These are phyloP conservation scores for Gossypium lobatum DNA, from an alignment of 441 rosid species.

Conservation along the genomic window DNA sequence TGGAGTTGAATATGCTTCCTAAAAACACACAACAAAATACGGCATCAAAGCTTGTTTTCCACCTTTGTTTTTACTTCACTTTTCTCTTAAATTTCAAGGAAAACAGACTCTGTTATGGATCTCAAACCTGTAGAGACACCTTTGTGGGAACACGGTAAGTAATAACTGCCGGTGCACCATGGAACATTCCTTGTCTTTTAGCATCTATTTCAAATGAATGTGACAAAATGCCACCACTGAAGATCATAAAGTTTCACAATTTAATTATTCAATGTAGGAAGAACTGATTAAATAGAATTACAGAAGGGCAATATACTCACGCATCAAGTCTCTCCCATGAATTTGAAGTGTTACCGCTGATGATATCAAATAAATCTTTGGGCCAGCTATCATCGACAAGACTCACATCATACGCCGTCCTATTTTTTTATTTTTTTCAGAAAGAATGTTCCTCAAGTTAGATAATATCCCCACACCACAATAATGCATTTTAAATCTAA, in stretches of 20 bases:
- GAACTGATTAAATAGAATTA: not conserved
- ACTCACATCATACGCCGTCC: slow-evolving; percentile 83
- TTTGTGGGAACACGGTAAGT: slow-evolving; percentile 91
- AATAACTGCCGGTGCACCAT: slow-evolving; percentile 75
- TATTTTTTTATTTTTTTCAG: slow-evolving; percentile 16
- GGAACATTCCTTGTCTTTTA: slow-evolving; percentile 67
- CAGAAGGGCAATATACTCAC: slow-evolving; percentile 41
- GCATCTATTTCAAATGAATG: slow-evolving; percentile 83
- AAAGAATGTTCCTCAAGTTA: slow-evolving; percentile 3
- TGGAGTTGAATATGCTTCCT: slow-evolving; percentile 82
- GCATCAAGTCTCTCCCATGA: slow-evolving; percentile 97
- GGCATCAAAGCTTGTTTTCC: slow-evolving; percentile 1
- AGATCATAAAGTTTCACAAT: slow-evolving; percentile 2
- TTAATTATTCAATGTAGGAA: not conserved
- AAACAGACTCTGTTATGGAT: not conserved
- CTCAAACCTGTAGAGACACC: slow-evolving; percentile 70
- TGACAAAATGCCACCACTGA: slow-evolving; percentile 77
- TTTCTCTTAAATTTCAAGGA: not conserved
- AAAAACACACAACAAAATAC: slow-evolving; percentile 11
- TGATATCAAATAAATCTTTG: slow-evolving; percentile 43
- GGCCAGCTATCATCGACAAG: slow-evolving; percentile 67
- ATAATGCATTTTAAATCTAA: not conserved
- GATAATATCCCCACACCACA: not conserved
- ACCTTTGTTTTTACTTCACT: not conserved
- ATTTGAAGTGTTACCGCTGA: slow-evolving; percentile 67